phyloP scores from a whole-genome alignment of 441 rosid genomes.

The Jatropha multifida region DNA sequence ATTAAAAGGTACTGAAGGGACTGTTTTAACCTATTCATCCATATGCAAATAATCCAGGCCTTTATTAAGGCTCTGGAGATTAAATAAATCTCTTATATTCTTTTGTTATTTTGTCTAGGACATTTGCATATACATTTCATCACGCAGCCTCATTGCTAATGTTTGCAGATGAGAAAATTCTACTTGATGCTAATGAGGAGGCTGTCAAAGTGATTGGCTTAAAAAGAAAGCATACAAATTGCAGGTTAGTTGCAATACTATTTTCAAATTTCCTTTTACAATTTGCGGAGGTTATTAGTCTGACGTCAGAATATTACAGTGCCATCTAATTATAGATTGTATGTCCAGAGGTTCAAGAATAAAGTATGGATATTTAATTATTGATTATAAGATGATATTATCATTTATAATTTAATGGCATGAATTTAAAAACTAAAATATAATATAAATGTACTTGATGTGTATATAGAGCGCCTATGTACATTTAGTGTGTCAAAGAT shows the following conservation, averaged over 20 bases:
- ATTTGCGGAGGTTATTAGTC: too few species aligned
- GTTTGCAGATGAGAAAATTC: conserved; percentile 49
- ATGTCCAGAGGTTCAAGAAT: too few species aligned
- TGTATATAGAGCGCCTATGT: too few species aligned
- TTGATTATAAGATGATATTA: too few species aligned
- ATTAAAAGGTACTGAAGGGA: conserved; percentile 36
- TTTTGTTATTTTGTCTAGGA: conserved; percentile 11
- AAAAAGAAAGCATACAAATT: conserved; percentile 61
- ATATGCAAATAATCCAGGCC: not conserved
- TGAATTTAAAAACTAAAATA: too few species aligned
- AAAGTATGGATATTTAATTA: too few species aligned
- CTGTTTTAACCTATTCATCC: conserved; percentile 10
- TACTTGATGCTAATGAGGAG: conserved; percentile 37
- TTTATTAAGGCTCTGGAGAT: conserved; percentile 16
- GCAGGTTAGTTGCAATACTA: conserved; percentile 49
- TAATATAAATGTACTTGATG: too few species aligned
- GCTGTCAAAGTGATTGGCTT: conserved; percentile 42
- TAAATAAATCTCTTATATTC: conserved; percentile 1
- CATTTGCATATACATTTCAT: conserved; percentile 15
- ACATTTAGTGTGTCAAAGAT: too few species aligned
- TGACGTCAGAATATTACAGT: not conserved
- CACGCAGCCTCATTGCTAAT: conserved; percentile 21
- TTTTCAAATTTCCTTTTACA: not conserved
- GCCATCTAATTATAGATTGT: not conserved
- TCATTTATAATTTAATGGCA: too few species aligned